phyloP scores from a whole-genome alignment of 192 early-diverging fungal genomes.

The Umbelopsis sp. region DNA sequence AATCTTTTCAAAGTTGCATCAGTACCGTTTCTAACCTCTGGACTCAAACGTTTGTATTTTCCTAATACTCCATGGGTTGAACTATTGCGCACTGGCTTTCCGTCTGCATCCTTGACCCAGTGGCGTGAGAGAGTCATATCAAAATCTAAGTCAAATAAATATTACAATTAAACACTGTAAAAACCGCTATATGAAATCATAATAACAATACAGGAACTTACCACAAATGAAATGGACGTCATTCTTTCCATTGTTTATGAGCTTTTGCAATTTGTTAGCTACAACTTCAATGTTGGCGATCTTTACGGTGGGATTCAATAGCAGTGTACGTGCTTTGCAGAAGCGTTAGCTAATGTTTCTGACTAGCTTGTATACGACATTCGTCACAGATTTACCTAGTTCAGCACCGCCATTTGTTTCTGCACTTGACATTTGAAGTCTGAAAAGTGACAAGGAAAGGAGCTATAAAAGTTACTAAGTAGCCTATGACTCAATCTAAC shows the following conservation, averaged over 20 bases:
- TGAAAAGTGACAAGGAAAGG: not conserved
- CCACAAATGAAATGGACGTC: constrained; percentile 62
- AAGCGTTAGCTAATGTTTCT: not conserved
- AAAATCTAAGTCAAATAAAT: constrained; percentile 51
- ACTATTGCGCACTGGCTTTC: constrained; percentile 41
- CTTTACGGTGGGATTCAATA: constrained; percentile 27
- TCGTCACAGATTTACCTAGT: not conserved
- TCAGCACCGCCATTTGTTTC: not conserved
- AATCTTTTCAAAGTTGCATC: not conserved
- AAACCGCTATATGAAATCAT: no score
- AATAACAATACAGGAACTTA: constrained; percentile 23
- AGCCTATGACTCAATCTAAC: not conserved
- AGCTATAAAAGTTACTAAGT: not conserved
- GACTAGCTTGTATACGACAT: not conserved
- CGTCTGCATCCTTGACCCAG: constrained; percentile 36
- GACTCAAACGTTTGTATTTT: constrained; percentile 28
- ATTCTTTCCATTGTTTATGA: constrained; percentile 47
- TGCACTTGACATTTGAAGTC: not conserved
- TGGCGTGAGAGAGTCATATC: constrained; percentile 72
- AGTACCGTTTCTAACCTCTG: constrained; percentile 36
- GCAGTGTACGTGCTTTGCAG: constrained; percentile 18
- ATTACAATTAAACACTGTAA: no score
- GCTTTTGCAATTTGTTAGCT: constrained; percentile 46
- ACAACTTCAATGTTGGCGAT: constrained; percentile 43
- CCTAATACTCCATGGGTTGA: constrained; percentile 50